These are phyloP conservation scores for Fistulinella cinereoalba DNA, from an alignment of 1,284 basidiomycete species.

Conservation along the genomic window DNA sequence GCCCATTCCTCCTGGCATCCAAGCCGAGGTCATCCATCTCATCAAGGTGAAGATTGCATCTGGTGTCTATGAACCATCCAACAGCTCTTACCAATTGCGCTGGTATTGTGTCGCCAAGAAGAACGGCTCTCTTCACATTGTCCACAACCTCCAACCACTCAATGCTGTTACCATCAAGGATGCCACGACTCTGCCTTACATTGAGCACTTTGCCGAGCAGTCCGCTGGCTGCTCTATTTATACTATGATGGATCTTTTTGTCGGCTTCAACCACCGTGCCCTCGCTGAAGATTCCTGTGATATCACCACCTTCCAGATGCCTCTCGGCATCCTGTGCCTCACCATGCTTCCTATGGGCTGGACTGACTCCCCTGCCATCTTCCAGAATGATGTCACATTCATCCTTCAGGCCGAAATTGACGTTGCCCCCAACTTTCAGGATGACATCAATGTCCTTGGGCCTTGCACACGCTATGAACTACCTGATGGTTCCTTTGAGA, in stretches of 20 bases:
- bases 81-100: slow-evolving; percentile 31
- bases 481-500: slow-evolving; percentile 23
- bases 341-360: slow-evolving; percentile 38
- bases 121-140: slow-evolving; percentile 19
- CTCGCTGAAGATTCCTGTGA: slow-evolving; percentile 9
- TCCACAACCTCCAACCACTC: slow-evolving; percentile 28
- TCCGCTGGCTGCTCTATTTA: slow-evolving; percentile 6
- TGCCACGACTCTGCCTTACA: slow-evolving; percentile 11
- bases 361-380: slow-evolving; percentile 26
- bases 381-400: slow-evolving; percentile 28
- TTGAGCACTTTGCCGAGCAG: slow-evolving; percentile 14
- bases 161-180: slow-evolving; percentile 29
- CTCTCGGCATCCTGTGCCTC: slow-evolving; percentile 16
- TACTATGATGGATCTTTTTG: slow-evolving; percentile 21
- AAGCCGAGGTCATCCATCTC: slow-evolving; percentile 27
- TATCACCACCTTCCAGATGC: slow-evolving; percentile 31
- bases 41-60: slow-evolving; percentile 34
- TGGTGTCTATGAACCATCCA: slow-evolving; percentile 36
- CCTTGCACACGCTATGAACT: slow-evolving; percentile 13
- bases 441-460: slow-evolving; percentile 8
- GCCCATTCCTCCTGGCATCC: slow-evolving; percentile 21
- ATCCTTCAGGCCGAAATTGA: slow-evolving; percentile 38
- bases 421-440: slow-evolving; percentile 13
- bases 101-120: slow-evolving; percentile 15
- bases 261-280: slow-evolving; percentile 1